Evolutionary conservation across 768 basidiomycete genomes (phyloP).

Genomic region (Leccinum variicolor): DNA sequence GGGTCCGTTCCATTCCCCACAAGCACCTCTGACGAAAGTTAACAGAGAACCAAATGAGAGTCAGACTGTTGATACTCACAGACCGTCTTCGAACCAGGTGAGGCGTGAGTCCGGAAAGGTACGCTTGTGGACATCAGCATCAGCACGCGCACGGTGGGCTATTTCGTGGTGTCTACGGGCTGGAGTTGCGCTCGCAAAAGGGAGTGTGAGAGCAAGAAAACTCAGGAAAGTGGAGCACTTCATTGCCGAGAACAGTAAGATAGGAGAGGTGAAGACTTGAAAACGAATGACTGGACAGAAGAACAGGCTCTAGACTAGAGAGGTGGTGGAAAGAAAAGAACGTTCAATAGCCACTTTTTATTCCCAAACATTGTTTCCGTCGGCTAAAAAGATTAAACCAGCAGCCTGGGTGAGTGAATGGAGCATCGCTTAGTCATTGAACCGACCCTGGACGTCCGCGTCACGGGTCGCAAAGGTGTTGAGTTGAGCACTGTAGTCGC

Average conservation of each 20-base stretch:
- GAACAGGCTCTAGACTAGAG: neutral
- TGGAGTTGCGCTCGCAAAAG: slow-evolving; percentile 32
- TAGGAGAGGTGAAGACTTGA: neutral
- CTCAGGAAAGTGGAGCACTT: slow-evolving; percentile 29
- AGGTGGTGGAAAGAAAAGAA: slow-evolving; percentile 3
- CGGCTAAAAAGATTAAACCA: slow-evolving; percentile 14
- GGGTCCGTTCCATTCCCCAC: slow-evolving; percentile 39
- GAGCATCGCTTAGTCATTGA: neutral
- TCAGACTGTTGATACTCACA: slow-evolving; percentile 32
- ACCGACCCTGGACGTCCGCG: neutral
- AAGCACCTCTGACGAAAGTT: slow-evolving; percentile 45
- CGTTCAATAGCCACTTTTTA: neutral
- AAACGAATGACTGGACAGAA: slow-evolving; percentile 24
- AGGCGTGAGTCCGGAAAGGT: slow-evolving; percentile 36
- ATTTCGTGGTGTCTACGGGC: slow-evolving; percentile 39
- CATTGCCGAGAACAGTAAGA: slow-evolving; percentile 10
- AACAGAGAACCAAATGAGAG: neutral
- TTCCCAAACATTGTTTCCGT: slow-evolving; percentile 10
- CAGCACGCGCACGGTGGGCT: slow-evolving; percentile 41
- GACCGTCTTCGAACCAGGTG: slow-evolving; percentile 53
- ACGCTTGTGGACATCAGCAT: slow-evolving; percentile 36
- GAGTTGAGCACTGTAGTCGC: too few species aligned
- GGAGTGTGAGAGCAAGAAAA: slow-evolving; percentile 33
- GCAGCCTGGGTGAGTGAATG: neutral
- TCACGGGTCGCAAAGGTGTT: neutral